Evolutionary conservation across 2,329 filamentous ascomycete species (phyloP), one percentile per base, ranked within the genome.

Genomic region (Paraphaeosphaeria sporulosa): DNA sequence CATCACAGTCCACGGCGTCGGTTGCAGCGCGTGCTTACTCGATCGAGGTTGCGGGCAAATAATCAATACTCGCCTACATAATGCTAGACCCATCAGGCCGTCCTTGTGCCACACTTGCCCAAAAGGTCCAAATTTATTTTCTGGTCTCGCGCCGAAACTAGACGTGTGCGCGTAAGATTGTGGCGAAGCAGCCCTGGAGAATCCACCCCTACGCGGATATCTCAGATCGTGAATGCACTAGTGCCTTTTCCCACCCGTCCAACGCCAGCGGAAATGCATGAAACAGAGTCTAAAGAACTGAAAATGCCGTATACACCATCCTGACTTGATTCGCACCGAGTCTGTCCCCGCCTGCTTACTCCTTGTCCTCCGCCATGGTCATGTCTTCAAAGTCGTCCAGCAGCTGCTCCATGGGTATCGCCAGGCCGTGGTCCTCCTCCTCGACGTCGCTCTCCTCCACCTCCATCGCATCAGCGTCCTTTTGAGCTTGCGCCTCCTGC

Each of bases 301-400:
- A 43, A 13, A 27, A n/a, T 23, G 19, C 30, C 30, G 30, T 8
- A 12, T 8, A 32, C 25, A 27, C 25, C 25, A 27, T 27, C 25
- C 25, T 27, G 25, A 27, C 25, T 27, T 27, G 3, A 27, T 6
- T 6, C 25, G 25, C 25, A 27, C 25, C 25, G 25, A 4, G 25
- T 6, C 6, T 27, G 25, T 27, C 25, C 25, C 25, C 25, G 6
- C 3, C 25, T 27, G 38, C 38, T 43, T 70, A 70, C 56, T 70
- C 70, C 5, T 72, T 79, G 59, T 32, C 30, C 10, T 9, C 30
- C 30, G 90, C 87, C 81, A 96, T 88, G 48, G 86, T 89, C 76
- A 97, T 86, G 72, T 97, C 94, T 74, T 96, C 93, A 83, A 97
- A 93, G 77, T 97, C 94, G 76, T 97, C 94, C 72, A 97, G 83